phyloP scores from a whole-genome alignment of 257 asterid species.

The Knoxia roxburghii region DNA sequence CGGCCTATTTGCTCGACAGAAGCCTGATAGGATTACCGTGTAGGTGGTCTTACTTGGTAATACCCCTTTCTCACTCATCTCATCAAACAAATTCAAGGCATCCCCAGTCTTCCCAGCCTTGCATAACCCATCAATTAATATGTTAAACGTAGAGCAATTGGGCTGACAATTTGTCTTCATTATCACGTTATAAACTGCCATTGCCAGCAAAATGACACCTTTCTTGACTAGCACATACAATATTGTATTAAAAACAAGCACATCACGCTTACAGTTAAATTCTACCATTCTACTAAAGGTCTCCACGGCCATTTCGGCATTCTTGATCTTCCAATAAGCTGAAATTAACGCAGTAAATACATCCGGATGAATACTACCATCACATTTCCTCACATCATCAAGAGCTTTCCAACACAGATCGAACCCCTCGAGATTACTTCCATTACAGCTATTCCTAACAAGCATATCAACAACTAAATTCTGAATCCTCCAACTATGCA shows the following conservation, averaged over 20 bases:
- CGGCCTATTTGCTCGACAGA: slow-evolving; percentile 55
- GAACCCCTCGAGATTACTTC: slow-evolving; percentile 22
- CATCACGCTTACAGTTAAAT: slow-evolving; percentile 59
- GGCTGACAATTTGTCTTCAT: slow-evolving; percentile 49
- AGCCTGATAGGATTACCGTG: slow-evolving; percentile 61
- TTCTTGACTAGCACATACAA: slow-evolving; percentile 53
- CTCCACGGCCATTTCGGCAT: slow-evolving; percentile 71
- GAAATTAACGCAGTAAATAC: slow-evolving; percentile 59
- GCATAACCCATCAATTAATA: slow-evolving; percentile 76
- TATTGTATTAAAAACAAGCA: slow-evolving; percentile 52
- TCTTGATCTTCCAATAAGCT: slow-evolving; percentile 58
- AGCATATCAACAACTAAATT: slow-evolving; percentile 49
- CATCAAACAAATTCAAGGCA: slow-evolving; percentile 60
- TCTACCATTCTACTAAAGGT: slow-evolving; percentile 70
- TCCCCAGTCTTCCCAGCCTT: slow-evolving; percentile 53
- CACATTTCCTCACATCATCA: slow-evolving; percentile 39
- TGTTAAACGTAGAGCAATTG: slow-evolving; percentile 44
- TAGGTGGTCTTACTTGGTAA: slow-evolving; percentile 52
- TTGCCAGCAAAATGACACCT: slow-evolving; percentile 46
- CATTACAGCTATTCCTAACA: slow-evolving; percentile 10
- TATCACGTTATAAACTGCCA: slow-evolving; percentile 71
- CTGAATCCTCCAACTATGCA: slow-evolving; percentile 22
- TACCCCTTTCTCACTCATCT: slow-evolving; percentile 62
- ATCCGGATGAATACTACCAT: slow-evolving; percentile 29
- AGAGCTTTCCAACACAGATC: slow-evolving; percentile 66